Evolutionary conservation across 176 grass and related monocot species (phyloP), one percentile per base, ranked within the genome.

Genomic region (Lolium perenne): DNA sequence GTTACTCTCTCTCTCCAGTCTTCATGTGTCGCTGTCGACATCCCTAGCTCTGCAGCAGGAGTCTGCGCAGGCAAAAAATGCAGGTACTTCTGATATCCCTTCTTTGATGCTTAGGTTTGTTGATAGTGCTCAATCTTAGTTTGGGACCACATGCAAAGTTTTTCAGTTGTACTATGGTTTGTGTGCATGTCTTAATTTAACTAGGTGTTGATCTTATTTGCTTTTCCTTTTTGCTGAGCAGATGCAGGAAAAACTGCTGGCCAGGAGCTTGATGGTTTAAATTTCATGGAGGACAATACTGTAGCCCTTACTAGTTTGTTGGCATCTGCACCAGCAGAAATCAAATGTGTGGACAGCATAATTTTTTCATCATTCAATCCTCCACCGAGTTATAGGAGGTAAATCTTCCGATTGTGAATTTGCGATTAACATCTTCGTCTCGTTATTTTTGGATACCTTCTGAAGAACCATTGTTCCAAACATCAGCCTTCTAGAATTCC

Each of bases 281-380:
- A 91, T 86, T 94, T 87, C 77, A 89, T 99, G 86, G 97, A 92
- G 87, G 94, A 99, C 38, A 88, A 46, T 55, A 80, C 90, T 77
- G 71, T 80, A 51, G 86, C 87, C 60, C 75, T 94, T 32, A 84
- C 76, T 76, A 94, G 91, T 90, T 86, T 97, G 73, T 71, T 94
- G 76, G 46, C 87, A 79, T 82, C 90, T 47, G 69, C 69, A 81
- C 91, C 86, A 75, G 29, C 81, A 76, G 97, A 96, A 32, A 91
- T 99, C 77, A 96, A 92, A 87, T 97, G 97, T 16, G 61, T 97
- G 8, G 97, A 91, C 12, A 91, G 86, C 89, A 90, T 99, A 45
- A 77, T 97, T 84, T 96, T 94, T 89, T 99, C 94, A 47, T 96
- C 94, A 55, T 94, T 99, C 56, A 99, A 99, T 76, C 97, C 97